Conservation (phyloP, 495 filamentous ascomycete genomes). For the Lasiosphaeria ovina region DNA sequence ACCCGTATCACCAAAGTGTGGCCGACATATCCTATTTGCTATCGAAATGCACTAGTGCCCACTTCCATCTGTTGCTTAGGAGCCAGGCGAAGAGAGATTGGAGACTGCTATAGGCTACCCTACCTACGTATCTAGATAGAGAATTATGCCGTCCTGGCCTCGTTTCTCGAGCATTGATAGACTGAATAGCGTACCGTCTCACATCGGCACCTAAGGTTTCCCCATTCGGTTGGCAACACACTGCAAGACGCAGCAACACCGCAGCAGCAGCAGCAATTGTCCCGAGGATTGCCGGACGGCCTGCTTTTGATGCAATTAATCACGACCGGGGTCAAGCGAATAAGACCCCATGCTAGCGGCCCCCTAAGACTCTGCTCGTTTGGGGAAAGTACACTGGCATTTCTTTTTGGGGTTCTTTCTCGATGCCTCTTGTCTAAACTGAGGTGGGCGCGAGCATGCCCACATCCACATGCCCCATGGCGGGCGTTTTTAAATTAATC, state of each 20-base stretch:
- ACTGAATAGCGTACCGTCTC: no score
- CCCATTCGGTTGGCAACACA: background rate
- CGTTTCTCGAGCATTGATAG: no score
- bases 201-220: background rate
- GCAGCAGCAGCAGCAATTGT: background rate
- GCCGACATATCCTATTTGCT: background rate
- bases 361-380: constrained; percentile 13
- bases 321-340: background rate
- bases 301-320: background rate
- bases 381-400: background rate
- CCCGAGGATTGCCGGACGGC: constrained; percentile 11
- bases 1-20: constrained; percentile 13
- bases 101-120: no score
- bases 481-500: constrained; percentile 31
- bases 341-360: constrained; percentile 7
- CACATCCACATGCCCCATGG: constrained; percentile 12
- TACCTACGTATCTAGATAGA: no score
- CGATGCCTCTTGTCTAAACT: constrained; percentile 18
- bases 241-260: background rate
- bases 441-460: constrained; percentile 21
- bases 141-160: no score
- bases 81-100: no score
- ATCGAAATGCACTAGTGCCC: background rate
- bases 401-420: constrained; percentile 9
- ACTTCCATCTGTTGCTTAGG: background rate